These are phyloP conservation scores for Aureobasidium sp. DNA, from an alignment of 2,329 filamentous ascomycete genomes.

Conservation along the genomic window DNA sequence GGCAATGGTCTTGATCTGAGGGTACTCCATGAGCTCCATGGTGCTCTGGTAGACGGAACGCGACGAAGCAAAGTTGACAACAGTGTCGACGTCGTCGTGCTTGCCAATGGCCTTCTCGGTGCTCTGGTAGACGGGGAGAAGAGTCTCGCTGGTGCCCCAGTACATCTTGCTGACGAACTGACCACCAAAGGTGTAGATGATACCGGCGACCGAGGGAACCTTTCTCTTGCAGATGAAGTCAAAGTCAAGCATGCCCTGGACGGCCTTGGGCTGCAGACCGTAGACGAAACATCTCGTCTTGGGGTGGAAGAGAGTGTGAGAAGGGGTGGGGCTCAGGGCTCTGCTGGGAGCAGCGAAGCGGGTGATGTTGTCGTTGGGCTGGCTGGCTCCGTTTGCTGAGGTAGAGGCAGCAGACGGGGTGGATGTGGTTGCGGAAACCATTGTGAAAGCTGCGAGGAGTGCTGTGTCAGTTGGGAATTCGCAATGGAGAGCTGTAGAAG, in stretches of 20 bases:
- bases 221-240: conserved; percentile 99
- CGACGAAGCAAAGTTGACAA: conserved; percentile 99
- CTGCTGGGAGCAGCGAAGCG: conserved; percentile 91
- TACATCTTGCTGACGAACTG: conserved; percentile 99
- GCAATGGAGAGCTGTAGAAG: not conserved
- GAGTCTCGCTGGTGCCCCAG: conserved; percentile 99
- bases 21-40: conserved; percentile 94
- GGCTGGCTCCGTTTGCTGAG: conserved; percentile 21
- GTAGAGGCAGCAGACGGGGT: conserved; percentile 21
- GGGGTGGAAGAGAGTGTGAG: conserved; percentile 92
- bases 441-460: conserved; percentile 26
- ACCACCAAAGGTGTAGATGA: conserved; percentile 99
- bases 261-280: conserved; percentile 82
- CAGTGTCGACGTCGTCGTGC: conserved; percentile 92
- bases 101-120: conserved; percentile 88
- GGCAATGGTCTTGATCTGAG: conserved; percentile 96
- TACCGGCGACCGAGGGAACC: conserved; percentile 92
- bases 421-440: conserved; percentile 28
- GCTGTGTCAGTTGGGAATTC: not conserved
- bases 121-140: conserved; percentile 95
- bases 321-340: conserved; percentile 77
- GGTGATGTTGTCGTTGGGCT: conserved; percentile 92
- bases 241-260: conserved; percentile 74
- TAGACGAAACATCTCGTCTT: conserved; percentile 99
- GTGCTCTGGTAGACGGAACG: conserved; percentile 98